Evolutionary conservation across 805 yeast genomes (phyloP), one percentile per base, ranked within the genome.

Genomic region (Isabelozyma heimii): DNA sequence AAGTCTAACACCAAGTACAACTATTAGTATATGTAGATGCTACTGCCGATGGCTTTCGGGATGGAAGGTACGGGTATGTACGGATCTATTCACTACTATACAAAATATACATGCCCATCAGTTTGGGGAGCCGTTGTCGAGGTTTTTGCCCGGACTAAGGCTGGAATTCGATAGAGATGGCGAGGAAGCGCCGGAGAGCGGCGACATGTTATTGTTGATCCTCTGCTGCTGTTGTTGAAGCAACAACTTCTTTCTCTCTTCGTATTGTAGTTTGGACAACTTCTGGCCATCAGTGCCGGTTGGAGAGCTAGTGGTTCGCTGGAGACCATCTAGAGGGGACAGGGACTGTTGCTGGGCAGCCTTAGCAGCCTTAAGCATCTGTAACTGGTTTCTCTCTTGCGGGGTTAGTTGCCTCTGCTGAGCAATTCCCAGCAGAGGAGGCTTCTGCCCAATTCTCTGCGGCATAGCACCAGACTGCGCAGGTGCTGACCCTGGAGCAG

Each of bases 351-450:
- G 48, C 38, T 40, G 44, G 15, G 30, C 37, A 15, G 27, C 38
- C 28, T 65, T 61, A 10, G 66, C 65, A 24, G 73, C 68, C 56
- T 72, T 70, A 40, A 72, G 62, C 66, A 64, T 68, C 47, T 69
- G 77, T 28, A 73, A 62, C 55, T 69, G 77, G 48, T 62, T 70
- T 50, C 70, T 57, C 48, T 76, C 81, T 49, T 72, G 76, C 2
- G 77, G 75, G 5, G 75, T 70, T 47, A 77, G 58, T 42, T 55
- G 66, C 37, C 60, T 58, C 17, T 55, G 56, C 16, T 51, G 50
- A 27, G 50, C 37, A 12, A 16, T 38, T 3, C 24, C 24, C 17
- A 38, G 40, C 6, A 6, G 24, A 20, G 24, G 24, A 4, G 40
- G 24, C 12, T 15, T 38, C 14, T 38, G 44, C 17, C 47, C 44